Base-by-base conservation (phyloP, 345 rosid species). In the Pelargonium nanum region DNA sequence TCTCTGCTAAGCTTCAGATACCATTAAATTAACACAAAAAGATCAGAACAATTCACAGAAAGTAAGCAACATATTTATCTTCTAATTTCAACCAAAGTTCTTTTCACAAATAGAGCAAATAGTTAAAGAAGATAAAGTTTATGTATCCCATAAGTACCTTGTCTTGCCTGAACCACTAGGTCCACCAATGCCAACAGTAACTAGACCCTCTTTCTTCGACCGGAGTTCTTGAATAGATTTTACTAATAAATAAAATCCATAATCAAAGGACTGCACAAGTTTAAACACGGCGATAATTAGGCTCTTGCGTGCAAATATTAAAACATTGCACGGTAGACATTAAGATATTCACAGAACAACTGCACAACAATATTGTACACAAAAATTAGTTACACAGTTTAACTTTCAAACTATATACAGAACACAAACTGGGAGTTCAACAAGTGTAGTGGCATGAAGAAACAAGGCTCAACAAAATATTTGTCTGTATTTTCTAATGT, bases 81-180 rank as follows among this genome's bases (percentile, higher is more conserved):
- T 40, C 48, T 40, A 40, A 3, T 40, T 9, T 15, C 48, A 40
- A 10, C 15, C 16, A 40, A 40, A 40, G 15, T 40, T 40, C 48
- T 40, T 40, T 40, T 40, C 48, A 40, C n/a, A 64, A 25, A 59
- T 34, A 9, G 32, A 22, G 21, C 20, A 44, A 62, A 44, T 22
- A 60, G n/a, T 24, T 58, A 34, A 32, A 6, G 6, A 4, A 67
- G 55, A 53, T 51, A 28, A 32, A 64, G 53, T 53, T 7, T 40
- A 30, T 30, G 40, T 30, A 30, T 6, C 40, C 10, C 51, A 45
- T 24, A 13, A 55, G 55, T 68, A 87, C 99, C 97, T 94, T 1
- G 99, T 74, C 78, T 94, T 94, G 57, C 99, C 99, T 0, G 97
- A 94, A 68, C 99, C 99, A 68, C 96, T 84, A 23, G 99, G 99